These are phyloP conservation scores for Aureobasidium subglaciale DNA, from an alignment of 2,329 filamentous ascomycete genomes.

Conservation along the genomic window DNA sequence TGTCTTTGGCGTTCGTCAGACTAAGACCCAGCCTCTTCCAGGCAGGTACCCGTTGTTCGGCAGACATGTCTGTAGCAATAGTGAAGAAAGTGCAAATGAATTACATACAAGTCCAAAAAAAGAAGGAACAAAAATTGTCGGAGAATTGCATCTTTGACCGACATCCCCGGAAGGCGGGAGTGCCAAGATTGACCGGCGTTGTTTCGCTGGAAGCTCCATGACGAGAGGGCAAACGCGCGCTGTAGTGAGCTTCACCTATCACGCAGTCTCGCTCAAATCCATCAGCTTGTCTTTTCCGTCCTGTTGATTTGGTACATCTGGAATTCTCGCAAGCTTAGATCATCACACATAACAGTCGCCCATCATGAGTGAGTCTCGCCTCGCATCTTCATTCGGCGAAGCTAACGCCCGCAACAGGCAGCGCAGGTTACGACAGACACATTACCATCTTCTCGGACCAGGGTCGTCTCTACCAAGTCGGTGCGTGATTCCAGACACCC, in stretches of 20 bases:
- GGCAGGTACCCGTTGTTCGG: slow-evolving; percentile 40
- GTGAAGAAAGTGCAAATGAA: background rate
- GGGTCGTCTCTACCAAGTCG: slow-evolving; percentile 98
- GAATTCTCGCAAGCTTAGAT: background rate
- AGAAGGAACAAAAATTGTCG: background rate
- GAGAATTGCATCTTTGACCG: background rate
- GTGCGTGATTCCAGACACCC: slow-evolving; percentile 50
- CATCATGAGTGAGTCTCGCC: slow-evolving; percentile 12
- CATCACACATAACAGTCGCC: background rate
- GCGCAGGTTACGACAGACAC: slow-evolving; percentile 92
- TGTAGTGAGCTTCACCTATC: slow-evolving; percentile 10
- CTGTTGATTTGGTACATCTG: background rate
- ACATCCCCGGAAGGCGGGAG: slow-evolving; percentile 1
- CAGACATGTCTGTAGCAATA: background rate
- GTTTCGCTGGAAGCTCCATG: slow-evolving; percentile 12
- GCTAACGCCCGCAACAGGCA: slow-evolving; percentile 45
- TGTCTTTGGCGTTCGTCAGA: slow-evolving; percentile 47
- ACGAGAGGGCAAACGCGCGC: slow-evolving; percentile 10
- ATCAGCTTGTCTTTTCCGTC: background rate
- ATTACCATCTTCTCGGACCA: slow-evolving; percentile 99
- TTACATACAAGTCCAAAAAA: slow-evolving; percentile 5
- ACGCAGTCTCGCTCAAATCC: background rate
- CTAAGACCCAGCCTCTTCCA: slow-evolving; percentile 56
- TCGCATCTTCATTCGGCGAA: background rate
- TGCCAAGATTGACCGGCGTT: slow-evolving; percentile 4